Evolutionary conservation across 2,329 filamentous ascomycete genomes (phyloP).

Genomic region (Arachnopeziza araneosa): DNA sequence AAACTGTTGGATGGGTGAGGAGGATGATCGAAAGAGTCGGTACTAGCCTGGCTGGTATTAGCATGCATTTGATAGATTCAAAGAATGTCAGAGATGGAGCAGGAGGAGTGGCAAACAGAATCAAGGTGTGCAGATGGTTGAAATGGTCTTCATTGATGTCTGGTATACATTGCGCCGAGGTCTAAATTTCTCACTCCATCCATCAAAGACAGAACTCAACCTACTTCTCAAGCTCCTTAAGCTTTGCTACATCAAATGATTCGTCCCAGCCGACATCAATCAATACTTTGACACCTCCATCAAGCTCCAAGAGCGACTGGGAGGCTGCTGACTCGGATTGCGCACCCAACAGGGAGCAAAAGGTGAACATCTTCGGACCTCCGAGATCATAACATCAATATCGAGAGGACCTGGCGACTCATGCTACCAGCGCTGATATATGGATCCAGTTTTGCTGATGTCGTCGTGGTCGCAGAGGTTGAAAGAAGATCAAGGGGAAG

Average conservation of each 20-base stretch:
- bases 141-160: conserved; percentile 25
- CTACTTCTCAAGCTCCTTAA: conserved; percentile 87
- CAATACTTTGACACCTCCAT: conserved; percentile 92
- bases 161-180: conserved; percentile 21
- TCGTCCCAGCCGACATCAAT: conserved; percentile 97
- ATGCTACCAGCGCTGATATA: not conserved
- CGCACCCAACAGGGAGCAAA: conserved; percentile 86
- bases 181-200: not conserved
- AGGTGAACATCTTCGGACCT: conserved; percentile 74
- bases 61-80: conserved; percentile 5
- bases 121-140: conserved; percentile 12
- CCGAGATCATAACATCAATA: not conserved
- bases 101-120: conserved; percentile 2
- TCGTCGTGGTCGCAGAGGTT: not conserved
- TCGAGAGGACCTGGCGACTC: not conserved
- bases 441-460: not conserved
- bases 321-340: conserved; percentile 82
- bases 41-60: conserved; percentile 58
- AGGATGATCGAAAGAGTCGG: conserved; percentile 90
- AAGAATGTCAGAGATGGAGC: not conserved
- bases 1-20: conserved; percentile 85
- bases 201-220: conserved; percentile 24
- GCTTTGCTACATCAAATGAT: conserved; percentile 73
- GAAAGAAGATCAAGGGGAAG: not conserved
- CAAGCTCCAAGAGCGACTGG: conserved; percentile 92